These are phyloP conservation scores for Acanthamoeba sp. DNA, from an alignment of 208 protist genomes.

Conservation along the genomic window DNA sequence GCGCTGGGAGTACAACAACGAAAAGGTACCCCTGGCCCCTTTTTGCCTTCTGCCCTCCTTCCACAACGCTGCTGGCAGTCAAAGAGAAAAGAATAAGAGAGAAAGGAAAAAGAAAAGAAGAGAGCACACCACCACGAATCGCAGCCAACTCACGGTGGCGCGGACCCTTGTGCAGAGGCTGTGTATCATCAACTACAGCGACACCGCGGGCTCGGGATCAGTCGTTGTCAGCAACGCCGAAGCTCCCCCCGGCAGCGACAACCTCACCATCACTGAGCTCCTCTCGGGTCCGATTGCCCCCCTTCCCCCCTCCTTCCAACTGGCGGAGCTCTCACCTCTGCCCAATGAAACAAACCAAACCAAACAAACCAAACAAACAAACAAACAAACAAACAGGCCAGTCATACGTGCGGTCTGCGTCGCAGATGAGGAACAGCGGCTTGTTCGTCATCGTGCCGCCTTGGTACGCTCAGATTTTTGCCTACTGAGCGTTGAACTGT, in stretches of 20 bases:
- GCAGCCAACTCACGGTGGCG: background rate
- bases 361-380: no score
- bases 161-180: constrained; percentile 73
- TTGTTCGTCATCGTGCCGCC: constrained; percentile 86
- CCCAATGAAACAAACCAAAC: no score
- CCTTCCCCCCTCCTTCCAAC: no score
- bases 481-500: constrained; percentile 74
- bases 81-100: no score
- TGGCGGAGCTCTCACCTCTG: no score
- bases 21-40: constrained; percentile 54
- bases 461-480: constrained; percentile 88
- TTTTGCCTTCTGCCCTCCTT: background rate
- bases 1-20: constrained; percentile 78
- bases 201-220: constrained; percentile 45
- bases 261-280: constrained; percentile 80
- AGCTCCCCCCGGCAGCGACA: constrained; percentile 79
- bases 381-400: no score
- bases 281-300: no score
- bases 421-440: constrained; percentile 80
- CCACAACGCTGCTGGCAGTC: no score
- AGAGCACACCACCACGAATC: no score
- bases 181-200: constrained; percentile 86
- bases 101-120: no score
- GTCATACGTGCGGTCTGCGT: constrained; percentile 80
- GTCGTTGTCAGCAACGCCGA: constrained; percentile 78